phyloP scores from a whole-genome alignment of 1,139 yeast genomes.

The Debaryomyces singareniensis region DNA sequence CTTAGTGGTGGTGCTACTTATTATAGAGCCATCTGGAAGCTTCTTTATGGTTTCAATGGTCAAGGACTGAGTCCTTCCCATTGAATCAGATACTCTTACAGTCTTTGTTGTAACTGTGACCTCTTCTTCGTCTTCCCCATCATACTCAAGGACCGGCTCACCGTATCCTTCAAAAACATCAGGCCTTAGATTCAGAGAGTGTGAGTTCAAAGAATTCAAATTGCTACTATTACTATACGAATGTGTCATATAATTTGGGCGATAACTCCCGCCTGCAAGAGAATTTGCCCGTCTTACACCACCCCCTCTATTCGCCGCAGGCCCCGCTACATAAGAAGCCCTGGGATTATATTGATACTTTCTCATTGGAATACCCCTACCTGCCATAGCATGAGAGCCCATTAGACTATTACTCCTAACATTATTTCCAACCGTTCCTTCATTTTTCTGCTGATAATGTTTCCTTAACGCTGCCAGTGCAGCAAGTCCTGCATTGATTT shows the following conservation, averaged over 20 bases:
- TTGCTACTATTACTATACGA: slow-evolving; percentile 2
- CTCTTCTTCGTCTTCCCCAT: slow-evolving; percentile 19
- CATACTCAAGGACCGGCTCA: slow-evolving; percentile 8
- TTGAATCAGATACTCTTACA: slow-evolving; percentile 37
- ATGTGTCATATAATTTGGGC: no score
- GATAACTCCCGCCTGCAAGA: not conserved
- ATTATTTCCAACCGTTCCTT: slow-evolving; percentile 1
- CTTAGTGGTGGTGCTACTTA: slow-evolving; percentile 40
- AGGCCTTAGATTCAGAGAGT: slow-evolving; percentile 3
- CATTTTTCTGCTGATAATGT: slow-evolving; percentile 16
- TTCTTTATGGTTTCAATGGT: slow-evolving; percentile 38
- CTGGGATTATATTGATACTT: slow-evolving; percentile 36
- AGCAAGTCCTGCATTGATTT: slow-evolving; percentile 35
- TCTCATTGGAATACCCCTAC: slow-evolving; percentile 26
- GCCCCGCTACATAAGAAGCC: slow-evolving; percentile 34
- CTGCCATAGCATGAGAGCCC: slow-evolving; percentile 10
- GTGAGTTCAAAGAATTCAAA: slow-evolving; percentile 4
- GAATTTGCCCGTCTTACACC: slow-evolving; percentile 3
- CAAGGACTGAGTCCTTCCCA: slow-evolving; percentile 36
- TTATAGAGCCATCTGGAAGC: slow-evolving; percentile 40
- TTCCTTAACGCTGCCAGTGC: slow-evolving; percentile 38
- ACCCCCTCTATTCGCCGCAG: slow-evolving; percentile 5
- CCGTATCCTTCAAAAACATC: slow-evolving; percentile 4
- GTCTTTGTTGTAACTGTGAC: slow-evolving; percentile 35
- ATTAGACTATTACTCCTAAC: slow-evolving; percentile 1